Evolutionary conservation across 2,329 filamentous ascomycete genomes (phyloP), one percentile per base, ranked within the genome.

Genomic region (Ampelomyces quisqualis): DNA sequence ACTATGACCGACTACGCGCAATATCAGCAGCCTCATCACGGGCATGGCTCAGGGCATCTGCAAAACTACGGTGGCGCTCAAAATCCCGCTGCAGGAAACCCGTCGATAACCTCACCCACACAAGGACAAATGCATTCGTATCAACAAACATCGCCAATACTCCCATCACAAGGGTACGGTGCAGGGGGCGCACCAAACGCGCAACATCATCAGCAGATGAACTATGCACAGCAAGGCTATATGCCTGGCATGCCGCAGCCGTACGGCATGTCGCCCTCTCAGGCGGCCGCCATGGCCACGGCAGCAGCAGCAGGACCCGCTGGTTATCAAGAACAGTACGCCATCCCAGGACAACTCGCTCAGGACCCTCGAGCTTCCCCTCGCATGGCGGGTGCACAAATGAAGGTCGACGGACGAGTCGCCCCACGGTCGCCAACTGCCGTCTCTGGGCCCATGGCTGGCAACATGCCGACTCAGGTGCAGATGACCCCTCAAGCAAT

Each of bases 261-360:
- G 15, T 95, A 95, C 73, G 84, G 79, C 43, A 88, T 91, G 70
- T 85, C 85, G 22, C 81, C 85, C 14, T 88, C 90, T 32, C 88
- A 95, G 69, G 90, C 90, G 10, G 90, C 91, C 34, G 90, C 90
- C 43, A 93, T 95, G 88, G 90, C 86, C 15, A 95, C 90, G 1
- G 91, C 91, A 13, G 90, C 91, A 1, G 91, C 91, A 8, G 90
- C 90, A 5, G 90, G 91, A 27, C 85, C 88, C 46, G 81, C 73
- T 49, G 65, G 58, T 7, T 86, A 86, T 55, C 56, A 59, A 37
- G 82, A 86, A 40, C 86, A 90, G 48, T 59, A 77, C 80, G 45
- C 57, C 14, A 83, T 81, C 77, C 72, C 77, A 77, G 71, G 77
- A 69, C 68, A 85, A 79, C 69, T 78, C 50, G 64, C 68, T 7